Evolutionary conservation across 352 stramenopile species (phyloP), one percentile per base, ranked within the genome.

Genomic region (Phytophthora pistaciae): DNA sequence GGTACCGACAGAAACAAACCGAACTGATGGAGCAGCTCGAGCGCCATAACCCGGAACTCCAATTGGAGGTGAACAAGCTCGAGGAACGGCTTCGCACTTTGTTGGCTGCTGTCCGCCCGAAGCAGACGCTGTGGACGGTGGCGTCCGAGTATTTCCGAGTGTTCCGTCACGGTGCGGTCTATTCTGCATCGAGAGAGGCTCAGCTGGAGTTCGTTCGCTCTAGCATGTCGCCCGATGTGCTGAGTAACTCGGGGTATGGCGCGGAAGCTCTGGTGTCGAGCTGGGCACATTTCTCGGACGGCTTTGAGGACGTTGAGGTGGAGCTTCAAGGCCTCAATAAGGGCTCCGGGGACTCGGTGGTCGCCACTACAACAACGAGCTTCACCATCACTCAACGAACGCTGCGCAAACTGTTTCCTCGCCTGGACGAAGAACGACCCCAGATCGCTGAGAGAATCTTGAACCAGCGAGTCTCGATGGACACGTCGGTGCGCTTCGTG

Each of bases 181-280:
- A 13, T 42, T 42, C 36, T 42, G 36, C 36, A 42, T 18, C 36
- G 14, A 42, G 36, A 42, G 36, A 42, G 36, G 36, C 11, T 42
- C 44, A 50, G 44, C 16, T 50, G n/a, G 44, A 50, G n/a, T 50
- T 50, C 44, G 18, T 50, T 50, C 44, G 44, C 16, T 50, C 44
- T 23, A 25, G 6, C 3, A 50, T 50, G 44, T 23, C n/a, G 10
- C n/a, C n/a, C 5, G 44, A 50, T 50, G 42, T 50, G 16, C 8
- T 50, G 42, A 20, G 14, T 16, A 50, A 50, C 42, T n/a, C 44
- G 16, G 7, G 44, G 20, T 52, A 21, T 52, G 44, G 44, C 0
- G 18, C 20, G 44, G 18, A 52, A 23, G 44, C 44, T 13, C 16
- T 25, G 9, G 44, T 52, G 14, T 9, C 18, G 16, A 25, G 20